phyloP scores from a whole-genome alignment of 352 stramenopile species.

The Globisporangium nunn region DNA sequence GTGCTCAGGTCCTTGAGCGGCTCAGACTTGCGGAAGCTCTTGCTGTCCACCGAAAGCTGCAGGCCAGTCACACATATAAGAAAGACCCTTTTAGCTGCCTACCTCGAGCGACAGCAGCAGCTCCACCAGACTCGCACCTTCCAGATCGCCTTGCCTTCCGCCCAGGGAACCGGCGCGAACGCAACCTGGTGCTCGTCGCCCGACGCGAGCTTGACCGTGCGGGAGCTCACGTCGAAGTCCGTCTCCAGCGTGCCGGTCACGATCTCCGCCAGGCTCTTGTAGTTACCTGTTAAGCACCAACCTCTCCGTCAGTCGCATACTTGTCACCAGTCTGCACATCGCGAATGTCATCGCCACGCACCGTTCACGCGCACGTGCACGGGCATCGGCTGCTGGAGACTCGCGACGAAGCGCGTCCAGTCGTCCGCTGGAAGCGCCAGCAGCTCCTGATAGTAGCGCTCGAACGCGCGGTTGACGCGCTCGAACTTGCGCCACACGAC shows the following conservation, averaged over 20 bases:
- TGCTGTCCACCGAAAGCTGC: slow-evolving; percentile 54
- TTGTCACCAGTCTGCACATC: neutral
- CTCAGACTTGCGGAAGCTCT: slow-evolving; percentile 84
- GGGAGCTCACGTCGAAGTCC: slow-evolving; percentile 55
- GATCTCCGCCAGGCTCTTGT: slow-evolving; percentile 73
- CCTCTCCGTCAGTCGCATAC: neutral
- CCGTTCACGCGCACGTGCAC: slow-evolving; percentile 87
- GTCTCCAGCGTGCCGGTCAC: slow-evolving; percentile 64
- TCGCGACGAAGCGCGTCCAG: slow-evolving; percentile 77
- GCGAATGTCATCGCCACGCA: slow-evolving; percentile 4
- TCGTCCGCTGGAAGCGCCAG: slow-evolving; percentile 57
- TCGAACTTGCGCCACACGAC: slow-evolving; percentile 87
- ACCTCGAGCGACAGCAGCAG: no score
- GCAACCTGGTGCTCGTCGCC: slow-evolving; percentile 47
- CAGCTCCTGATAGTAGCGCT: slow-evolving; percentile 79
- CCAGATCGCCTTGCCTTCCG: slow-evolving; percentile 57
- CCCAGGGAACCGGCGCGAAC: slow-evolving; percentile 65
- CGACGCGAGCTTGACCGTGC: slow-evolving; percentile 47
- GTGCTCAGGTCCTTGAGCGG: slow-evolving; percentile 85
- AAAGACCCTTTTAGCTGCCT: no score
- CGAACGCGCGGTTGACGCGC: slow-evolving; percentile 73
- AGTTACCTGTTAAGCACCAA: slow-evolving; percentile 26
- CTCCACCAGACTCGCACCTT: slow-evolving; percentile 26
- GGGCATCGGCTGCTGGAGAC: slow-evolving; percentile 65
- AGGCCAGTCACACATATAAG: no score